Evolutionary conservation across 2,329 filamentous ascomycete species (phyloP), one percentile per base, ranked within the genome.

Genomic region (Curvularia sp.): DNA sequence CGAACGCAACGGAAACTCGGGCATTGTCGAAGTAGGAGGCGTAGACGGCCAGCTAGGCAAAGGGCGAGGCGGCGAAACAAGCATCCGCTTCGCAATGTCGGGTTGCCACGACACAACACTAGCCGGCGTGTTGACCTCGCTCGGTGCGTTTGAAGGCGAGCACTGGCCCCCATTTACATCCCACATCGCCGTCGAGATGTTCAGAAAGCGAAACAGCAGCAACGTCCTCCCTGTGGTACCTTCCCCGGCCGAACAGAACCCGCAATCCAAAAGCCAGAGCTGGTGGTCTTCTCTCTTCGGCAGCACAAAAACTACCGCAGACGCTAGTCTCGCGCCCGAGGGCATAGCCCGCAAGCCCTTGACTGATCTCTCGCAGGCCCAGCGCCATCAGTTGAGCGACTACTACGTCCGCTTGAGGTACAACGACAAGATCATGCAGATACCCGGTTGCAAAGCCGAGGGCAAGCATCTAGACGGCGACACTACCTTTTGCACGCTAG

Each of bases 21-120:
- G 77, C 4, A 68, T 82, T 0, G 73, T 81, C 5, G 77, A 78
- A 60, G 64, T 79, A 4, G 77, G 76, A 13, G 74, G 72, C 19
- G 60, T 68, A 23, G 62, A 76, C 28, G 72, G 73, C 7, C 60
- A 68, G 18, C 41, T 77, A 49, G 71, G 77, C 71, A 59, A 76
- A 69, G 66, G 83, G 66, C 63, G 80, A 67, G 81, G 79, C 30
- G 82, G 80, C 13, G 81, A 83, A 52, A 81, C 77, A 34, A 75
- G 79, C 28, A 83, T 95, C 69, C 90, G 89, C 61, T 88, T 98
- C 64, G 89, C 87, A 15, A 80, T 98, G 70, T 91, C 87, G 65
- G 93, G 93, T 30, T 97, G 93, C 71, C 93, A 97, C 77, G 93
- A 98, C 73, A 98, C 95, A 2, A 98, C 95, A 0, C 84, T 99